These are phyloP conservation scores for Bryoglossum gracile DNA, from an alignment of 495 filamentous ascomycete species.

Conservation along the genomic window DNA sequence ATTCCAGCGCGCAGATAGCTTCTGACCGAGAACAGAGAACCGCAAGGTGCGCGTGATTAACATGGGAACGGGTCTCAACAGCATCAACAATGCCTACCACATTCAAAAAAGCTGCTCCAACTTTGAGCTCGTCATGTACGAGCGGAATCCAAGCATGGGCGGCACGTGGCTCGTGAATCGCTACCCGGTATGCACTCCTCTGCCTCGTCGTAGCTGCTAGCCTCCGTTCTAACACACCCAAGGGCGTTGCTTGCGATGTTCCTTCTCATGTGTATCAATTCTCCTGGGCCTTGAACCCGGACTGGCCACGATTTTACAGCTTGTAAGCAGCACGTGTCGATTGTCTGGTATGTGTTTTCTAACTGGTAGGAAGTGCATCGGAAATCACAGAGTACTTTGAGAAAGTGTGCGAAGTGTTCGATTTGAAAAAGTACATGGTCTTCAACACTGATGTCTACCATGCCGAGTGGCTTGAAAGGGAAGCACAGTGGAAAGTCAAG, in stretches of 20 bases:
- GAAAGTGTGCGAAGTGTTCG: not conserved
- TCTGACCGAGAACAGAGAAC: no score
- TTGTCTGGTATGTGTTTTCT: not conserved
- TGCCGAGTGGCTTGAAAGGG: not conserved
- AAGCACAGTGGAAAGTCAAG: not conserved
- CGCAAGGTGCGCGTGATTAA: constrained; percentile 1
- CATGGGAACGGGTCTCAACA: not conserved
- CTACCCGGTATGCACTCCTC: no score
- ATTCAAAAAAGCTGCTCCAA: not conserved
- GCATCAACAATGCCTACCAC: constrained; percentile 1
- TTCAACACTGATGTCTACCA: not conserved
- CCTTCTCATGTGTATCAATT: not conserved
- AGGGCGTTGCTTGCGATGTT: not conserved
- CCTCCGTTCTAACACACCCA: no score
- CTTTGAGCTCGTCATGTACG: not conserved
- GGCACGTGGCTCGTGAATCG: constrained; percentile 1
- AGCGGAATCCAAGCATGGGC: not conserved
- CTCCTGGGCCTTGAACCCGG: not conserved
- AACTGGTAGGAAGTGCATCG: not conserved
- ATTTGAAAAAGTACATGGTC: not conserved
- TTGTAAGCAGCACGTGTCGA: no score
- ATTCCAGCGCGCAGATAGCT: no score
- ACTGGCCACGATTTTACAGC: not conserved
- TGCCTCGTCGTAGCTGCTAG: no score
- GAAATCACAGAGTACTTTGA: constrained; percentile 1